Conservation (phyloP, 2,329 filamentous ascomycete species). For the Nannizziopsis barbatae region DNA sequence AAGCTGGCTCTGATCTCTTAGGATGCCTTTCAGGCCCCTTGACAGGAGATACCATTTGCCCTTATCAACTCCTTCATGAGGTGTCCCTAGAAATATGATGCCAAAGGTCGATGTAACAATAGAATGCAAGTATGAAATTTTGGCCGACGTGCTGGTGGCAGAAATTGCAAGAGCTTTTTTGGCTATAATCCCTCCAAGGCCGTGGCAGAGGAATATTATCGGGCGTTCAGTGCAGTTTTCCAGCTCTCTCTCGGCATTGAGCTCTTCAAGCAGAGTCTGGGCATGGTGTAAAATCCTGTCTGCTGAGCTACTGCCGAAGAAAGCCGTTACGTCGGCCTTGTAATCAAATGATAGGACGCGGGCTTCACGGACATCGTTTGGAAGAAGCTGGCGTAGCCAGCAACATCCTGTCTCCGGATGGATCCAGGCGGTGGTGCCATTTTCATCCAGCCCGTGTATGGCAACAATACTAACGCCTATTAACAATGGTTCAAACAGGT, state of each 20-base stretch:
- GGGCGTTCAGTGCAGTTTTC: slow-evolving; percentile 18
- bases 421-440: slow-evolving; percentile 25
- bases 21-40: neutral
- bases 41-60: neutral
- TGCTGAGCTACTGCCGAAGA: slow-evolving; percentile 1
- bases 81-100: slow-evolving; percentile 32
- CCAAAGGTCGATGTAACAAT: slow-evolving; percentile 22
- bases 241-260: slow-evolving; percentile 1
- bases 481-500: no score
- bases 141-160: slow-evolving; percentile 18
- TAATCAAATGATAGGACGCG: slow-evolving; percentile 25
- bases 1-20: neutral
- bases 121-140: slow-evolving; percentile 23
- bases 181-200: slow-evolving; percentile 28
- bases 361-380: slow-evolving; percentile 15
- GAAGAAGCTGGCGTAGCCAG: slow-evolving; percentile 29
- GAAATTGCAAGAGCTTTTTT: slow-evolving; percentile 26
- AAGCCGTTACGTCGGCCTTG: slow-evolving; percentile 14
- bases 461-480: slow-evolving; percentile 29
- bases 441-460: slow-evolving; percentile 28
- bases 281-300: slow-evolving; percentile 3
- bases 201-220: slow-evolving; percentile 32
- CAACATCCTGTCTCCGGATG: slow-evolving; percentile 20
- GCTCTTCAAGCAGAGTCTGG: neutral
- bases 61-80: slow-evolving; percentile 18